Conservation (phyloP, 129 eudicot species). For the Saposhnikovia divaricata region DNA sequence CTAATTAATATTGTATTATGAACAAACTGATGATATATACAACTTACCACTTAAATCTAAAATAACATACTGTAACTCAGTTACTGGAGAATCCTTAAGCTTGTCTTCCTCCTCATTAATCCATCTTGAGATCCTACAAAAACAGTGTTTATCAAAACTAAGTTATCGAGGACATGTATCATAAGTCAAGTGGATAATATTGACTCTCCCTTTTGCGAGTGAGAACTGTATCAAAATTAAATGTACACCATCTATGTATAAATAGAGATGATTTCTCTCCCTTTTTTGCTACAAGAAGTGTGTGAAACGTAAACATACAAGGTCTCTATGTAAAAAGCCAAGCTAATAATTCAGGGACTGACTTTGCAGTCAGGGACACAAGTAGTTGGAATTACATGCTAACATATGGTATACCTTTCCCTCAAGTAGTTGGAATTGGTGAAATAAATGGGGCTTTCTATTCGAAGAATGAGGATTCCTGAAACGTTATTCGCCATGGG, state of each 20-base stretch:
- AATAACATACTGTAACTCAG: constrained; percentile 51
- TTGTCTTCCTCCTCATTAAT: constrained; percentile 81
- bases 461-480: constrained; percentile 63
- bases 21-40: not conserved
- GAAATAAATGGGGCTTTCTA: constrained; percentile 80
- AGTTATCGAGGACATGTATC: not conserved
- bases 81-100: constrained; percentile 36
- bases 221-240: not conserved
- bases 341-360: not conserved
- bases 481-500: constrained; percentile 45
- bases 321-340: not conserved
- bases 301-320: not conserved
- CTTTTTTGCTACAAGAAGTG: not conserved
- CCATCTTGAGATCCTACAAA: constrained; percentile 71
- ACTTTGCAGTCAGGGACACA: too few relatives aligned
- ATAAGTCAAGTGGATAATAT: not conserved
- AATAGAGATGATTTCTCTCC: not conserved
- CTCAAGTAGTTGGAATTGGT: constrained; percentile 69
- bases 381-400: too few relatives aligned
- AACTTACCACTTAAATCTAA: constrained; percentile 74
- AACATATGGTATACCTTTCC: constrained; percentile 49
- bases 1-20: not conserved
- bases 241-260: not conserved
- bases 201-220: not conserved
- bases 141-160: not conserved